Evolutionary conservation across 768 basidiomycete genomes (phyloP).

Genomic region (Trametes cubensis): DNA sequence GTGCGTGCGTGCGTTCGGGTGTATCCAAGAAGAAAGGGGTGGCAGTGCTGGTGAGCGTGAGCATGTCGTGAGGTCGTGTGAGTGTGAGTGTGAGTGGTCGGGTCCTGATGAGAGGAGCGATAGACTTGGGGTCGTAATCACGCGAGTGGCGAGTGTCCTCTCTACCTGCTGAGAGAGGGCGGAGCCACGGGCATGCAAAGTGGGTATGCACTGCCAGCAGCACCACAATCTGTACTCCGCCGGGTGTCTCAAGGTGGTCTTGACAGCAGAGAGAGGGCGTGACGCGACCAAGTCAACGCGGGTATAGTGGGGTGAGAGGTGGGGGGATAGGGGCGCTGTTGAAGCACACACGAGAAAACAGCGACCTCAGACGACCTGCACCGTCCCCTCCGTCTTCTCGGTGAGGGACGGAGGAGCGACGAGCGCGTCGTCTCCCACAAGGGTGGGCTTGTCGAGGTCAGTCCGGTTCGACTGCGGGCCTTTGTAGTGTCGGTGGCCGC

Average conservation of each 20-base stretch:
- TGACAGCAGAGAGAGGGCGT: no score
- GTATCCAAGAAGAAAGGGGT: conserved; percentile 1
- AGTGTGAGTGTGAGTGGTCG: not conserved
- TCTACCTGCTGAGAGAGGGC: no score
- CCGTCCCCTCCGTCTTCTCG: conserved; percentile 14
- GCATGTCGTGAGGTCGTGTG: conserved; percentile 2
- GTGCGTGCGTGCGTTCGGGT: not conserved
- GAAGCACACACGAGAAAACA: conserved; percentile 9
- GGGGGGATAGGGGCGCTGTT: conserved; percentile 8
- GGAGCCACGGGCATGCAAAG: no score
- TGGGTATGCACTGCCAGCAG: no score
- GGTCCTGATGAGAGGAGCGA: conserved; percentile 16
- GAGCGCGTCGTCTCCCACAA: conserved; percentile 5
- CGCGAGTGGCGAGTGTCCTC: no score
- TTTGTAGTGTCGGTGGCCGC: conserved; percentile 30
- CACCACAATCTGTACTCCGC: no score
- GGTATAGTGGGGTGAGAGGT: not conserved
- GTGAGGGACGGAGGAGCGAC: not conserved
- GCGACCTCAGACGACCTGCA: conserved; percentile 8
- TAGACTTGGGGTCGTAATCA: not conserved
- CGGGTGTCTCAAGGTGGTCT: no score
- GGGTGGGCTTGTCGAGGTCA: conserved; percentile 9
- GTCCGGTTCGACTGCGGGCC: conserved; percentile 31
- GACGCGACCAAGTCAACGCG: no score
- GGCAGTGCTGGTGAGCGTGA: not conserved